phyloP scores from a whole-genome alignment of 1,139 yeast species.

The Debaryomycetaceae sp. region DNA sequence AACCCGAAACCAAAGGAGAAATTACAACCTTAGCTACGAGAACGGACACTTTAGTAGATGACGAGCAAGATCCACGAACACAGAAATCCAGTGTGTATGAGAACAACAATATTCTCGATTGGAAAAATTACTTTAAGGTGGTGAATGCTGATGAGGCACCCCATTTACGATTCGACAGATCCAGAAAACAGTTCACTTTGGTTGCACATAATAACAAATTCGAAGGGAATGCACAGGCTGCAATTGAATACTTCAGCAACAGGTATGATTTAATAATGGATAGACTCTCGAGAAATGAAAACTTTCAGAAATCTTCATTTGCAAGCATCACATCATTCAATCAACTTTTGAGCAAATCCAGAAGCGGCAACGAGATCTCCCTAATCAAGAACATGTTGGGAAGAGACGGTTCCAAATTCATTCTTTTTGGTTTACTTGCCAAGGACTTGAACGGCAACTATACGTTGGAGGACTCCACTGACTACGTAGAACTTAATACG shows the following conservation, averaged over 20 bases:
- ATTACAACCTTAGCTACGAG: constrained; percentile 19
- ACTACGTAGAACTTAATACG: constrained; percentile 68
- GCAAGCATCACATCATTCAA: constrained; percentile 37
- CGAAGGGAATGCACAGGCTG: constrained; percentile 17
- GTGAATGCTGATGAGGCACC: constrained; percentile 69
- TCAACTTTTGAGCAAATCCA: constrained; percentile 18
- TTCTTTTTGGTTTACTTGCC: constrained; percentile 73
- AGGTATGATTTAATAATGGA: constrained; percentile 65
- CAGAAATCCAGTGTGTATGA: constrained; percentile 6
- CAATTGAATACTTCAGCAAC: constrained; percentile 27
- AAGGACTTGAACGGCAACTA: constrained; percentile 64
- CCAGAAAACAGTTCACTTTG: constrained; percentile 61
- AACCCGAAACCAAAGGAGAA: constrained; percentile 7
- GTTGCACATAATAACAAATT: constrained; percentile 14
- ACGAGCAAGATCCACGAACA: constrained; percentile 3
- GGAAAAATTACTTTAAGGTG: constrained; percentile 72
- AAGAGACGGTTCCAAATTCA: constrained; percentile 71
- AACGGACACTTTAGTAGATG: constrained; percentile 33
- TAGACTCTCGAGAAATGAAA: constrained; percentile 70
- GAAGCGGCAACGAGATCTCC: constrained; percentile 55
- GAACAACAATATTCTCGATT: constrained; percentile 38
- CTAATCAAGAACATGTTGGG: constrained; percentile 82
- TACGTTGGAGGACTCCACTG: constrained; percentile 80
- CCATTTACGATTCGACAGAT: constrained; percentile 57
- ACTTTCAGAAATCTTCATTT: constrained; percentile 55